Percentiles rank a stretch among this genome's conserved stretches.
Conservation (phyloP, 2,329 filamentous ascomycete species). For the Sporothrix schenckii region DNA sequence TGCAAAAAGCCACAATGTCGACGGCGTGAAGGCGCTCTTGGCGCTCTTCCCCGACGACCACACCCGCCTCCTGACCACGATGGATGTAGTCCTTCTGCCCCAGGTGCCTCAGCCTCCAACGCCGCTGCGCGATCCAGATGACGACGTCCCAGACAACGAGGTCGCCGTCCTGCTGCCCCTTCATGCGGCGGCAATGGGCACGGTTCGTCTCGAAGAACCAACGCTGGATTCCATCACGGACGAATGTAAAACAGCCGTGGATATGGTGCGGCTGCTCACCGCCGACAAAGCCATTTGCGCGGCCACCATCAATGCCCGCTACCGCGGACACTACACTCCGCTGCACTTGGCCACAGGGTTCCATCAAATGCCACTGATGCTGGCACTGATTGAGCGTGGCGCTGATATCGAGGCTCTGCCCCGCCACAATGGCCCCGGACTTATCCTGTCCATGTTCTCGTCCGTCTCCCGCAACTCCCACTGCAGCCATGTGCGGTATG, state of each 20-base stretch:
- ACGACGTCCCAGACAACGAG: not conserved
- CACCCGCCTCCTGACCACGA: slow-evolving; percentile 21
- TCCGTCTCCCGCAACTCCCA: slow-evolving; percentile 16
- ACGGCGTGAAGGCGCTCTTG: slow-evolving; percentile 21
- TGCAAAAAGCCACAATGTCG: slow-evolving; percentile 1
- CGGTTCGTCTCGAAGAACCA: not conserved
- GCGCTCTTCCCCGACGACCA: slow-evolving; percentile 16
- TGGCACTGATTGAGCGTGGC: slow-evolving; percentile 21
- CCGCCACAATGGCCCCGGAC: slow-evolving; percentile 12
- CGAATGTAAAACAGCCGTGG: not conserved
- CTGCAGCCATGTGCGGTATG: slow-evolving; percentile 20
- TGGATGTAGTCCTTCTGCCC: slow-evolving; percentile 3
- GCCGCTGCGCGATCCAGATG: slow-evolving; percentile 6
- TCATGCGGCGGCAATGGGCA: not conserved
- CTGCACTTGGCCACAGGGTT: slow-evolving; percentile 27
- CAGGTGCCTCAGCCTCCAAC: slow-evolving; percentile 5
- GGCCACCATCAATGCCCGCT: slow-evolving; percentile 27
- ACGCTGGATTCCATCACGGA: not conserved
- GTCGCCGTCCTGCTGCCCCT: slow-evolving; percentile 17
- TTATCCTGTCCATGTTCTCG: slow-evolving; percentile 19
- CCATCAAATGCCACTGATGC: slow-evolving; percentile 22
- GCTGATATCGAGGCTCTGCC: slow-evolving; percentile 22
- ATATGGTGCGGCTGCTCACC: slow-evolving; percentile 22
- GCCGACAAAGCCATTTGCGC: slow-evolving; percentile 27
- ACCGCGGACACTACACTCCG: slow-evolving; percentile 26